phyloP scores from a whole-genome alignment of 1,284 basidiomycete species.

The Austroboletus niveus region DNA sequence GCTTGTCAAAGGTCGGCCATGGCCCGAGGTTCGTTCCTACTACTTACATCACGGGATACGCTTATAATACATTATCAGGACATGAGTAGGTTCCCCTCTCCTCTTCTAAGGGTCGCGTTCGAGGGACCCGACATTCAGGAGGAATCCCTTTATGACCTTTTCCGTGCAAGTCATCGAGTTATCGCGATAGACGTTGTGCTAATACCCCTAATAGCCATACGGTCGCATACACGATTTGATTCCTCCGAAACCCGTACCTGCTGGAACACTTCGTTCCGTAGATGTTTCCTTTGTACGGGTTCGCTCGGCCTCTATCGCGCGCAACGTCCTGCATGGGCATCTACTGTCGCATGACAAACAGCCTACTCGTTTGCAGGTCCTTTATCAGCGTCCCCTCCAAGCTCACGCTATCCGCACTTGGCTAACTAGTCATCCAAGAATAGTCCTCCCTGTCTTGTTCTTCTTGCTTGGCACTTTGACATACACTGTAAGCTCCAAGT shows the following conservation, averaged over 20 bases:
- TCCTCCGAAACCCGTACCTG: slow-evolving; percentile 59
- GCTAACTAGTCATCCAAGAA: slow-evolving; percentile 82
- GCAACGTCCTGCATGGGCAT: slow-evolving; percentile 83
- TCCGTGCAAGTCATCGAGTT: slow-evolving; percentile 51
- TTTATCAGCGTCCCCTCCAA: slow-evolving; percentile 76
- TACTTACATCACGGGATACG: not conserved
- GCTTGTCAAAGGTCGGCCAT: slow-evolving; percentile 81
- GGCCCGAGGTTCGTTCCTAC: slow-evolving; percentile 66
- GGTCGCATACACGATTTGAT: slow-evolving; percentile 75
- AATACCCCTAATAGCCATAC: slow-evolving; percentile 59
- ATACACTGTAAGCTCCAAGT: slow-evolving; percentile 64
- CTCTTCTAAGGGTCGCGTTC: slow-evolving; percentile 74
- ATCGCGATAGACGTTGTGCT: slow-evolving; percentile 12
- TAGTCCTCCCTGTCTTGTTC: slow-evolving; percentile 81
- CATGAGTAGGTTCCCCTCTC: slow-evolving; percentile 78
- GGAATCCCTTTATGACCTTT: slow-evolving; percentile 68
- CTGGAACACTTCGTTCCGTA: slow-evolving; percentile 68
- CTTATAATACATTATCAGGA: slow-evolving; percentile 56
- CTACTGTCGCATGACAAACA: slow-evolving; percentile 35
- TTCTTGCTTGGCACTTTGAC: slow-evolving; percentile 88
- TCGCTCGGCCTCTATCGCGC: slow-evolving; percentile 76
- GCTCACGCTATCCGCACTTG: slow-evolving; percentile 81
- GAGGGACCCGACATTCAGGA: slow-evolving; percentile 85
- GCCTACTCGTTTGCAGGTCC: slow-evolving; percentile 59
- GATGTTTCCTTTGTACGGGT: slow-evolving; percentile 62